phyloP scores from a whole-genome alignment of 805 yeast species.

The Candida stauntonica region DNA sequence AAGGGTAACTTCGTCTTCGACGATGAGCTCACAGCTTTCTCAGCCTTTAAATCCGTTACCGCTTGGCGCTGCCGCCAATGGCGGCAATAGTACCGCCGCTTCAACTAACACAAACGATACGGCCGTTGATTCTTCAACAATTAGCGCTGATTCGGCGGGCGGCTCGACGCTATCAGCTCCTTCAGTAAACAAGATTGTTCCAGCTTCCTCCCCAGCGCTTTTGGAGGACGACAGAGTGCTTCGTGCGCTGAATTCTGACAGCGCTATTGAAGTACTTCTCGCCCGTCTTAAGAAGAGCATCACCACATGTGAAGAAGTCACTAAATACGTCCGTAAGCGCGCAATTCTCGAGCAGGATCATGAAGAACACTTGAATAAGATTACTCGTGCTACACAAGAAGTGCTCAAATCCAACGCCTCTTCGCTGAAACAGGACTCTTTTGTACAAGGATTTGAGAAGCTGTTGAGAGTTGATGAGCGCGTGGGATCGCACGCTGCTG shows the following conservation, averaged over 20 bases:
- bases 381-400: constrained; percentile 51
- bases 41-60: constrained; percentile 5
- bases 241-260: constrained; percentile 59
- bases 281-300: constrained; percentile 74
- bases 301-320: constrained; percentile 79
- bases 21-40: constrained; percentile 8
- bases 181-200: constrained; percentile 14
- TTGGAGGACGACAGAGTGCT: constrained; percentile 48
- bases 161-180: background rate
- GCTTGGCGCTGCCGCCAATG: background rate
- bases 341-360: constrained; percentile 78
- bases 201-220: constrained; percentile 32
- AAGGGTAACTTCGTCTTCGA: constrained; percentile 5
- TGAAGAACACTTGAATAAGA: constrained; percentile 67
- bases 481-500: constrained; percentile 61
- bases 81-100: constrained; percentile 1
- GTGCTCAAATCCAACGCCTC: constrained; percentile 37
- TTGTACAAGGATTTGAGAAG: constrained; percentile 59
- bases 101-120: constrained; percentile 1
- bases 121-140: background rate
- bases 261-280: constrained; percentile 70
- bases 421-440: constrained; percentile 57
- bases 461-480: constrained; percentile 77
- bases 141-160: background rate
- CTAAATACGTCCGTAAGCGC: constrained; percentile 72